These are phyloP conservation scores for Entophlyctis helioformis DNA, from an alignment of 192 early-diverging fungal genomes.

Conservation along the genomic window DNA sequence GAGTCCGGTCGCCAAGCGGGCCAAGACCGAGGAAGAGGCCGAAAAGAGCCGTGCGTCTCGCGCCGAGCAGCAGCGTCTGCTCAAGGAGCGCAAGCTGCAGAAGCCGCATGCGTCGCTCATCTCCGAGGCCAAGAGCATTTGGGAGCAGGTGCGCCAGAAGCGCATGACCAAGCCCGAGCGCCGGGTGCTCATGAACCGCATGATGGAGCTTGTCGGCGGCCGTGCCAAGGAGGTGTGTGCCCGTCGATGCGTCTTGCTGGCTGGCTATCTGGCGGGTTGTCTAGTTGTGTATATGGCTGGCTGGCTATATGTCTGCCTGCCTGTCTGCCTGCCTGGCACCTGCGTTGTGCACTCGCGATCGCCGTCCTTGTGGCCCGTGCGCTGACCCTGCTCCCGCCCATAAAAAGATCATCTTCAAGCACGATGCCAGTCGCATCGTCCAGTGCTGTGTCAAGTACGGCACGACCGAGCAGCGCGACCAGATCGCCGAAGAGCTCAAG, in stretches of 20 bases:
- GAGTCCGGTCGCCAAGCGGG: neutral
- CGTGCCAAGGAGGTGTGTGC: slow-evolving; percentile 55
- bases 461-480: slow-evolving; percentile 54
- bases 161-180: slow-evolving; percentile 54
- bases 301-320: neutral
- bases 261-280: too few species aligned
- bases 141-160: slow-evolving; percentile 74
- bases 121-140: slow-evolving; percentile 59
- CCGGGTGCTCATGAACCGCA: slow-evolving; percentile 51
- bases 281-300: neutral
- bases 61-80: slow-evolving; percentile 23
- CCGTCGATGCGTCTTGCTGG: neutral
- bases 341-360: neutral
- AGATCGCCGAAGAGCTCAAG: slow-evolving; percentile 69
- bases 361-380: neutral
- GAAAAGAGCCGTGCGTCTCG: slow-evolving; percentile 12
- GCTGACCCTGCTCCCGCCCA: neutral
- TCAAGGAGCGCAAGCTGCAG: slow-evolving; percentile 46
- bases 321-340: neutral
- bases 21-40: slow-evolving; percentile 1
- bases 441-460: slow-evolving; percentile 91
- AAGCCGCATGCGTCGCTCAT: slow-evolving; percentile 64
- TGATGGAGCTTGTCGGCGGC: slow-evolving; percentile 74
- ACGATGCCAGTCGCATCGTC: slow-evolving; percentile 87
- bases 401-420: slow-evolving; percentile 78